Evolutionary conservation across 1,139 yeast species (phyloP).

Genomic region (Wickerhamomyces sp.): DNA sequence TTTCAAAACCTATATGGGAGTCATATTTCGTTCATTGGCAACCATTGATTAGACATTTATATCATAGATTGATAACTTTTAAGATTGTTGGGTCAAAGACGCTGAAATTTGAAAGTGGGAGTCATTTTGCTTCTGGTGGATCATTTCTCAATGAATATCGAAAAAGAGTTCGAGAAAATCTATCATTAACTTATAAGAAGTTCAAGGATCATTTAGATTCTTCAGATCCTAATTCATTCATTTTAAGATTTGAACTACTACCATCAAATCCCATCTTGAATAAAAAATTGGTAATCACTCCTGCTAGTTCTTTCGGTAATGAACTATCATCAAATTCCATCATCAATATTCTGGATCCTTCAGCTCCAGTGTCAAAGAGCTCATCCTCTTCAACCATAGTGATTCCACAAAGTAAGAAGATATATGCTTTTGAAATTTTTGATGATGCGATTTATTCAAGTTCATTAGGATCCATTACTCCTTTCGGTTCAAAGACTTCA

Average conservation of each 20-base stretch:
- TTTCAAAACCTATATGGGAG: conserved; percentile 39
- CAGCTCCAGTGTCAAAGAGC: conserved; percentile 19
- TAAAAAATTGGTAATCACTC: conserved; percentile 42
- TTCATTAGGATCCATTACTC: conserved; percentile 25
- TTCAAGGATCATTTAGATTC: conserved; percentile 1
- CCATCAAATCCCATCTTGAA: conserved; percentile 51
- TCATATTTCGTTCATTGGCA: conserved; percentile 73
- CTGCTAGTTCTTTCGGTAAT: neutral
- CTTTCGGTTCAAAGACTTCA: neutral
- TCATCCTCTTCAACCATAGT: conserved; percentile 11
- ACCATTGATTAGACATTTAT: conserved; percentile 69
- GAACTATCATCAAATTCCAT: neutral
- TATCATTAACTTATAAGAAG: conserved; percentile 9
- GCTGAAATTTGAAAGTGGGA: conserved; percentile 17
- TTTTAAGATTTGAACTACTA: conserved; percentile 24
- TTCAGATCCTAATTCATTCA: neutral
- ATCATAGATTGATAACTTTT: conserved; percentile 65
- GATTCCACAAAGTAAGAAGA: conserved; percentile 23
- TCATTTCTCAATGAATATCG: conserved; percentile 10
- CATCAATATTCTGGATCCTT: conserved; percentile 22
- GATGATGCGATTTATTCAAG: conserved; percentile 73
- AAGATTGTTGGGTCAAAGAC: conserved; percentile 44
- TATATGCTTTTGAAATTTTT: conserved; percentile 67
- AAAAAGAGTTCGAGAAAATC: conserved; percentile 9
- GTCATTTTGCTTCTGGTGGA: neutral